Evolutionary conservation across 495 filamentous ascomycete species (phyloP), one percentile per base, ranked within the genome.

Genomic region (Penicillium manginii): DNA sequence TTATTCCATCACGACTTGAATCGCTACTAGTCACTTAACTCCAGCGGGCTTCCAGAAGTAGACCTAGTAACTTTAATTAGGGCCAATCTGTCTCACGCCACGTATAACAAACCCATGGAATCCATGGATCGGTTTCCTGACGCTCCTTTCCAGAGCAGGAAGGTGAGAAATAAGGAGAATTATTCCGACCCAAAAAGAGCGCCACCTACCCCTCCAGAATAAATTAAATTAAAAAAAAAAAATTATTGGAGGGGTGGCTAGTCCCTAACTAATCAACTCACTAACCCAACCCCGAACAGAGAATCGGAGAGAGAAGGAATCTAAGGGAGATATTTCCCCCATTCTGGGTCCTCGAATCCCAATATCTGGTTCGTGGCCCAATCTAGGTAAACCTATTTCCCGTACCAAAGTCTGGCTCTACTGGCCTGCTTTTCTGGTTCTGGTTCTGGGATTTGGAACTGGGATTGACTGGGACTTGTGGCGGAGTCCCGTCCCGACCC

Each of bases 81-180:
- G 35, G 4, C 40, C 40, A 45, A 15, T n/a, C 40, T n/a, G 12
- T 37, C 35, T 37, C n/a, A 43, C 8, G 40, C 12, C 21, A 49
- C 46, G 7, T 23, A 26, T 26, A 49, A 23, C 3, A 33, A 33
- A 57, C 17, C 37, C 48, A 42, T 43, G 22, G 35, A 31, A 47
- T n/a, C n/a, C n/a, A n/a, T n/a, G n/a, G n/a, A n/a, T 47, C 45
- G 45, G 21, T 26, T 23, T 26, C 21, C 17, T 45, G 17, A n/a
- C 35, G 21, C 43, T 57, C 56, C 53, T 54, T 66, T 55, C 60
- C 61, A 58, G 51, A 67, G 52, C 61, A 64, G 63, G 66, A 69
- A 67, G 66, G 63, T 69, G 64, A 54, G 50, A 33, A 26, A 29
- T 10, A 12, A 47, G 26, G 14, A 23, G 21, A 43, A 43, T n/a